Evolutionary conservation across 148 eudicot genomes (phyloP), one percentile per base, ranked within the genome.

Genomic region (Silene latifolia): DNA sequence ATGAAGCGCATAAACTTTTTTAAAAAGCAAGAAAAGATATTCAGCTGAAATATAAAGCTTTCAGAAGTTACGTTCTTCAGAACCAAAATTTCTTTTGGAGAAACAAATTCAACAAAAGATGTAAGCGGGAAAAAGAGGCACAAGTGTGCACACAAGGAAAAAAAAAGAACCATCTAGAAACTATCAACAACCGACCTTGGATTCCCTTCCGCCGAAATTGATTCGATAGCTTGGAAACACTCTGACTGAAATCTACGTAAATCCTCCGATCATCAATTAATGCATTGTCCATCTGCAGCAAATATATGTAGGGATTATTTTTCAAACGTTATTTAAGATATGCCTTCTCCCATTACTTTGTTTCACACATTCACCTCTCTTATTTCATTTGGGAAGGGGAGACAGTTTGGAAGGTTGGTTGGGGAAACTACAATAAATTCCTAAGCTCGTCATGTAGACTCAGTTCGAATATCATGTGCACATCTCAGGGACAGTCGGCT

Each of bases 191-290:
- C 29, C 59, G 80, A 86, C 88, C 88, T 78, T 42, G 85, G 73
- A 77, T 74, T 71, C 86, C 92, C 82, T 86, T 89, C 69, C 91
- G 89, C 71, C 93, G 82, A 79, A 83, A 92, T 47, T 95, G 93
- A 73, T 87, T 86, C 98, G 97, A 95, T 74, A 95, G 71, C 79
- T 88, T 95, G 53, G 98, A 80, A 82, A 95, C 98, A 82, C 98
- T 95, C 73, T 95, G 98, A 81, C 98, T 92, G 76, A 95, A 95
- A 82, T 95, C 98, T 21, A 95, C 98, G 70, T 92, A 88, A 74
- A 95, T 95, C 83, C 98, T 90, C 54, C 97, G 83, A 68, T 95
- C 98, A 81, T 95, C 98, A 78, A 95, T 95, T 51, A 95, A 79
- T 54, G 98, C 96, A 80, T 95, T 92, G 80, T 92, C 97, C 98